Conservation (phyloP, 1,284 basidiomycete species). For the Ceratobasidium sp. region DNA sequence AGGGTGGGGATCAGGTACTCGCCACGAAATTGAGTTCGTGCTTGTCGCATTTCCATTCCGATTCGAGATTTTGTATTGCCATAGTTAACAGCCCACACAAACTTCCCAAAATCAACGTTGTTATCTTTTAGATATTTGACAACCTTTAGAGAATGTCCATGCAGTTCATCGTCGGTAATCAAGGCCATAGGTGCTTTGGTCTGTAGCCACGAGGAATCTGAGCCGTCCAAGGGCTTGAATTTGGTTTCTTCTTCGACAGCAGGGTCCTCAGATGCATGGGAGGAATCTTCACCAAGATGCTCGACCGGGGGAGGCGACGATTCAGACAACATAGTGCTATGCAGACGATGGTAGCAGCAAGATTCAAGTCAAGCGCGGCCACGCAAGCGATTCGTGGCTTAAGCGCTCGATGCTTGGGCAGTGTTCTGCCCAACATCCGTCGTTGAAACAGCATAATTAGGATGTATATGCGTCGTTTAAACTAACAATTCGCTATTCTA, state of each 20-base stretch:
- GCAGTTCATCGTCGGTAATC: neutral
- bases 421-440: too few species aligned
- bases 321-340: too few species aligned
- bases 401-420: too few species aligned
- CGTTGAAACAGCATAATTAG: too few species aligned
- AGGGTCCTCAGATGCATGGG: too few species aligned
- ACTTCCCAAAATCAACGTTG: neutral
- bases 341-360: too few species aligned
- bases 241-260: neutral
- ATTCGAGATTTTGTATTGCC: neutral
- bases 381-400: too few species aligned
- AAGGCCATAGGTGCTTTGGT: neutral
- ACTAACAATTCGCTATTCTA: too few species aligned
- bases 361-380: too few species aligned
- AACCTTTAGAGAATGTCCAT: neutral
- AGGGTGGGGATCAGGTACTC: neutral
- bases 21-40: neutral
- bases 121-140: neutral
- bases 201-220: neutral
- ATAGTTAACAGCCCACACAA: conserved; percentile 11
- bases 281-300: too few species aligned
- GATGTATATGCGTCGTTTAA: too few species aligned
- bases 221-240: neutral
- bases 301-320: too few species aligned
- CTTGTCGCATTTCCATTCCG: neutral